Conservation (phyloP, 306 rosid genomes). For the Acacia acuminata region DNA sequence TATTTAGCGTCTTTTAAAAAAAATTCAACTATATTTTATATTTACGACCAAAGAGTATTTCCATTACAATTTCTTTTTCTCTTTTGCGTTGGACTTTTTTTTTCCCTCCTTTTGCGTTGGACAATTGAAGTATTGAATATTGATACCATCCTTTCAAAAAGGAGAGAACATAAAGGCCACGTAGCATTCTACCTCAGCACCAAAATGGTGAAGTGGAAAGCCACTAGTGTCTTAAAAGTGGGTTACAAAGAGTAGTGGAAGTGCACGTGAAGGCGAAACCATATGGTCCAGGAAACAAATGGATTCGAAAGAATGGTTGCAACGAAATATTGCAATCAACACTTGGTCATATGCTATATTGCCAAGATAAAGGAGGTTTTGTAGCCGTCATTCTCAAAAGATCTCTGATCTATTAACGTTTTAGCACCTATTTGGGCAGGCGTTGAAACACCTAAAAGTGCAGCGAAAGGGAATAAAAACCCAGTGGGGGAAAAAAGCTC, state of each 20-base stretch:
- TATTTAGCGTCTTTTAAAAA: too few species aligned
- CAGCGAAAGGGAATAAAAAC: too few species aligned
- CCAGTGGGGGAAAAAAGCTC: too few species aligned
- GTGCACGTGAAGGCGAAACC: background rate
- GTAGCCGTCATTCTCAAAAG: background rate
- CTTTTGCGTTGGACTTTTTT: background rate
- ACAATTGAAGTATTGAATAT: background rate
- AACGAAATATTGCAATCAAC: background rate
- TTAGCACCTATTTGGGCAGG: too few species aligned
- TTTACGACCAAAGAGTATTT: too few species aligned
- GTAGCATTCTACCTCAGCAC: background rate
- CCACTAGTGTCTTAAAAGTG: background rate
- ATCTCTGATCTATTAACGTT: background rate
- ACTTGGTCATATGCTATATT: background rate
- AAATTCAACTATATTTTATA: too few species aligned
- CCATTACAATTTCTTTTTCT: too few species aligned
- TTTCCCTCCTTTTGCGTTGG: background rate
- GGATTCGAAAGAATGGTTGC: background rate
- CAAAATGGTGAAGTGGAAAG: background rate
- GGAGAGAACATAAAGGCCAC: background rate
- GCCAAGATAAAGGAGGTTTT: background rate
- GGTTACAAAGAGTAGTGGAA: background rate
- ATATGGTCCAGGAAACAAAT: conserved; percentile 6
- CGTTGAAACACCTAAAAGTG: too few species aligned
- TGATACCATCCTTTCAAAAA: background rate